phyloP scores from a whole-genome alignment of 2,329 filamentous ascomycete genomes.

The Pestalotiopsis sp. region DNA sequence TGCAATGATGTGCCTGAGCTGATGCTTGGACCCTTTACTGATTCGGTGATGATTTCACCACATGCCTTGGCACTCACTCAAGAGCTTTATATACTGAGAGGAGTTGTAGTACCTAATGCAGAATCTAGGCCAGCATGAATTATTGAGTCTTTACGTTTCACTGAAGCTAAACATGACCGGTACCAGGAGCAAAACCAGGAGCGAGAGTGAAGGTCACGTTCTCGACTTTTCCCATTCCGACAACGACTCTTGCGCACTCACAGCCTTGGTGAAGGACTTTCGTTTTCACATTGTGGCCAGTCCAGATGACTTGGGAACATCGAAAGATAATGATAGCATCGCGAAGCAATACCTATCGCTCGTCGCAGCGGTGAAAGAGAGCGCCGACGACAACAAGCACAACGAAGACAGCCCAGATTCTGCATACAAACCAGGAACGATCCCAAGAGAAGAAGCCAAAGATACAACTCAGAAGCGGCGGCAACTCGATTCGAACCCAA shows the following conservation, averaged over 20 bases:
- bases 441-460: not conserved
- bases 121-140: too few relatives aligned
- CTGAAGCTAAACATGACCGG: not conserved
- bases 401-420: not conserved
- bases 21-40: not conserved
- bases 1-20: too few relatives aligned
- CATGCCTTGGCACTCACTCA: not conserved
- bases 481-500: not conserved
- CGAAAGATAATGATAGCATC: not conserved
- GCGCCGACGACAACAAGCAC: not conserved
- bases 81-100: not conserved
- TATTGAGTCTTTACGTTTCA: not conserved
- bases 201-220: constrained; percentile 1
- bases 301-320: not conserved
- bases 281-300: constrained; percentile 14
- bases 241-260: constrained; percentile 3
- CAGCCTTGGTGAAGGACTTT: constrained; percentile 13
- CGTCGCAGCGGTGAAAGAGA: constrained; percentile 3
- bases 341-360: not conserved
- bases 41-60: not conserved
- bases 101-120: not conserved
- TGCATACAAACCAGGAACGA: not conserved
- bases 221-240: constrained; percentile 11
- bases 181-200: not conserved
- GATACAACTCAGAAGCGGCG: not conserved